Evolutionary conservation across 2,329 filamentous ascomycete genomes (phyloP).

Genomic region (Ceratocystis ficicola): DNA sequence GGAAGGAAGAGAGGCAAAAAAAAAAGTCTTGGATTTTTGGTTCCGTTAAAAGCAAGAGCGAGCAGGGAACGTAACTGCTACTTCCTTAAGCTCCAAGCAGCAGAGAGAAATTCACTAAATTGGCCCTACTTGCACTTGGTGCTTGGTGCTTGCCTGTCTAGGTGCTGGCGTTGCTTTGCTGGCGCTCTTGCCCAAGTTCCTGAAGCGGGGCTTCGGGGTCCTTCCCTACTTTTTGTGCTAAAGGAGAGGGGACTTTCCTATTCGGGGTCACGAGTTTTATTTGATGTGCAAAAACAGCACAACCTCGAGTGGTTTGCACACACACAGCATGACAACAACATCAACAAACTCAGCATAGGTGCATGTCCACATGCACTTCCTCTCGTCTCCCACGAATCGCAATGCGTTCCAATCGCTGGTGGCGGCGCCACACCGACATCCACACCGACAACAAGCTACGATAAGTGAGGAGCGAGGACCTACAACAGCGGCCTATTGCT

Average conservation of each 20-base stretch:
- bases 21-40: conserved; percentile 12
- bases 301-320: neutral
- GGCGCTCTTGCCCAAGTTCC: too few relatives aligned
- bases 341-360: neutral
- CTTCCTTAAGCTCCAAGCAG: neutral
- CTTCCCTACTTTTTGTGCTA: neutral
- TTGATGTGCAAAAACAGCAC: neutral
- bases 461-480: neutral
- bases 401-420: too few relatives aligned
- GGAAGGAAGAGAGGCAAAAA: neutral
- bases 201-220: too few relatives aligned
- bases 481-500: neutral
- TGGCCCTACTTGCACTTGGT: too few relatives aligned
- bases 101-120: too few relatives aligned
- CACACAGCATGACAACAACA: neutral
- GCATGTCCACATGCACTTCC: too few relatives aligned
- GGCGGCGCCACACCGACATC: too few relatives aligned
- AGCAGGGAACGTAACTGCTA: neutral
- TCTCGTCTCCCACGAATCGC: too few relatives aligned
- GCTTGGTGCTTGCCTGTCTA: too few relatives aligned
- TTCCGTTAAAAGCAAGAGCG: conserved; percentile 2
- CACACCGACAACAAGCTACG: too few relatives aligned
- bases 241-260: neutral
- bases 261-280: neutral
- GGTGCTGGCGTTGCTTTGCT: too few relatives aligned